Evolutionary conservation across 2,329 filamentous ascomycete genomes (phyloP).

Genomic region (Aspergillus alliaceus): DNA sequence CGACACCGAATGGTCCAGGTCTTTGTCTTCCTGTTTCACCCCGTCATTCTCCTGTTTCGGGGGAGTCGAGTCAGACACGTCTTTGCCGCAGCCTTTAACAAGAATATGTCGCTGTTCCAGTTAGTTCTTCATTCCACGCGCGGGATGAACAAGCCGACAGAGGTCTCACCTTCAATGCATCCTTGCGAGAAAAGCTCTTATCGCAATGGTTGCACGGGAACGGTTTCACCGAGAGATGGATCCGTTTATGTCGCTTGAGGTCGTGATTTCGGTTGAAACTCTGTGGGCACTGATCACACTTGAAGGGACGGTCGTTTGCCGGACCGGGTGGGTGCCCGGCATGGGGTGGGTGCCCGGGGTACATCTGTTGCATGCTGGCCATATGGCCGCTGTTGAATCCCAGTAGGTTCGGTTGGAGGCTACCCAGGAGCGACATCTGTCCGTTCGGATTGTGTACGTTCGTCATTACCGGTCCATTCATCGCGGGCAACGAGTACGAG

Average conservation of each 20-base stretch:
- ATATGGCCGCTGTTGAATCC: conserved; percentile 62
- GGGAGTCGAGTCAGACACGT: conserved; percentile 12
- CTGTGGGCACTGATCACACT: conserved; percentile 88
- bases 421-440: conserved; percentile 70
- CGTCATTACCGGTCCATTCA: conserved; percentile 69
- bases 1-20: too few relatives aligned
- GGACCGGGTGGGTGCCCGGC: conserved; percentile 54
- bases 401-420: conserved; percentile 55
- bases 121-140: neutral
- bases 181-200: conserved; percentile 95
- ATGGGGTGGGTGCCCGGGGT: conserved; percentile 54
- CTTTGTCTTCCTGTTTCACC: conserved; percentile 21
- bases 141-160: neutral
- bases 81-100: conserved; percentile 66
- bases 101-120: conserved; percentile 60
- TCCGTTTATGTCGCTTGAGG: conserved; percentile 90
- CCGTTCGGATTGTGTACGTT: conserved; percentile 73
- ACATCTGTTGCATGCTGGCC: conserved; percentile 61
- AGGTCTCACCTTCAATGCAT: conserved; percentile 93
- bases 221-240: conserved; percentile 92
- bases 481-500: conserved; percentile 60
- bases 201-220: conserved; percentile 90
- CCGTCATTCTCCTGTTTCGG: neutral
- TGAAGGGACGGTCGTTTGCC: conserved; percentile 82
- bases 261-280: conserved; percentile 97